Percentiles rank a stretch among this genome's conserved stretches.
Evolutionary conservation across 768 basidiomycete genomes (phyloP).

Genomic region (Lactarius akahatsu): DNA sequence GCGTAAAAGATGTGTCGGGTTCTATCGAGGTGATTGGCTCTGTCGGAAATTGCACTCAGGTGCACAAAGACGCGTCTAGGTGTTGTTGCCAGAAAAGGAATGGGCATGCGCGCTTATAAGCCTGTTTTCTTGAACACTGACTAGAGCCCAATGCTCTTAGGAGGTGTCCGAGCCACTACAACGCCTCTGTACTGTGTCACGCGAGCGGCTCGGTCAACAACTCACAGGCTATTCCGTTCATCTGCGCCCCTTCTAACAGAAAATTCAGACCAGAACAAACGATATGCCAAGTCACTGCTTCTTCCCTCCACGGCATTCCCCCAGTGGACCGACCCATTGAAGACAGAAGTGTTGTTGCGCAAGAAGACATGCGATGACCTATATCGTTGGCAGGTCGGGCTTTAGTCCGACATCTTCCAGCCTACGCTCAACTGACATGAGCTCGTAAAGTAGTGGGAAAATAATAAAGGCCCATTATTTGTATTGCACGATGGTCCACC

Average conservation of each 20-base stretch:
- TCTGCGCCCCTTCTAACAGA: not conserved
- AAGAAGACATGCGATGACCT: slow-evolving; percentile 67
- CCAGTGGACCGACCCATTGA: slow-evolving; percentile 63
- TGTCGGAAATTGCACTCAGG: no score
- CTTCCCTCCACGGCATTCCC: slow-evolving; percentile 84
- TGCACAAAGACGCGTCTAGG: not conserved
- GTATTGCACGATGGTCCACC: slow-evolving; percentile 96
- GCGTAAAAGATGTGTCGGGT: not conserved
- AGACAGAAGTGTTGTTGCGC: slow-evolving; percentile 57
- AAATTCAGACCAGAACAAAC: slow-evolving; percentile 33
- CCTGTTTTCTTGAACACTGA: not conserved
- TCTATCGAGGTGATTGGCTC: no score
- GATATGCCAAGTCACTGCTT: slow-evolving; percentile 62
- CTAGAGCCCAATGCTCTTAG: slow-evolving; percentile 5
- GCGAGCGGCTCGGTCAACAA: not conserved
- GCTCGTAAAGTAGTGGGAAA: slow-evolving; percentile 51
- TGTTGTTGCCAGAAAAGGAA: not conserved
- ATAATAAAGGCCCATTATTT: slow-evolving; percentile 66
- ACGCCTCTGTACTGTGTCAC: not conserved
- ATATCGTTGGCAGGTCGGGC: slow-evolving; percentile 75
- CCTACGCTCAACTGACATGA: slow-evolving; percentile 4
- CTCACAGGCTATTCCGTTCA: not conserved
- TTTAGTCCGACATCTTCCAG: slow-evolving; percentile 13
- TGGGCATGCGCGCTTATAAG: not conserved
- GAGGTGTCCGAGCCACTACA: not conserved